A percentile compares a stretch with the other conserved stretches of the same genome.
These are phyloP conservation scores for Coemansia reversa DNA, from an alignment of 192 early-diverging fungal genomes.

Conservation along the genomic window DNA sequence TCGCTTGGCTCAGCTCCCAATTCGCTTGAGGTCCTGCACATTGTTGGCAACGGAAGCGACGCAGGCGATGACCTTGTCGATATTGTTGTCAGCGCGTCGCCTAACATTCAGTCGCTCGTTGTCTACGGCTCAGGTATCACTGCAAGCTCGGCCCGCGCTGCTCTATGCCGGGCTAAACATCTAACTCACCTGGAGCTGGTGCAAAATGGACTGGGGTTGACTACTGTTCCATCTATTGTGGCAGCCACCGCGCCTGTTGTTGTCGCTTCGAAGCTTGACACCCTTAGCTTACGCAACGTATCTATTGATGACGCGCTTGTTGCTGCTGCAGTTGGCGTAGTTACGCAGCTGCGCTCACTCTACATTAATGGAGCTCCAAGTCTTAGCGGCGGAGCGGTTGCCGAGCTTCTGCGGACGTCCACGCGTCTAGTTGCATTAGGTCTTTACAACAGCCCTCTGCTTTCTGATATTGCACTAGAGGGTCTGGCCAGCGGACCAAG, in stretches of 20 bases:
- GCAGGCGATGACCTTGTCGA: slow-evolving; percentile 27
- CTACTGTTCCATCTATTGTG: not conserved
- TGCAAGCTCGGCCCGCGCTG: slow-evolving; percentile 14
- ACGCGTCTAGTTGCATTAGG: slow-evolving; percentile 31
- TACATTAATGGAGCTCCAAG: slow-evolving; percentile 24
- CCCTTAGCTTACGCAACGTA: slow-evolving; percentile 34
- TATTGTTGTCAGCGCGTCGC: slow-evolving; percentile 15
- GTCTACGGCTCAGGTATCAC: slow-evolving; percentile 34
- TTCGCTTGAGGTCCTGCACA: slow-evolving; percentile 26
- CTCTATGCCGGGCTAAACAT: slow-evolving; percentile 5
- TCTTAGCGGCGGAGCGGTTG: slow-evolving; percentile 24
- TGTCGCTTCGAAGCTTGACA: slow-evolving; percentile 22
- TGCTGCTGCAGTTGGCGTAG: slow-evolving; percentile 12
- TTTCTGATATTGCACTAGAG: slow-evolving; percentile 22
- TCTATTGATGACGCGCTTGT: slow-evolving; percentile 25
- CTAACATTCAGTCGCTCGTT: slow-evolving; percentile 35
- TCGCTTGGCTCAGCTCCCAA: slow-evolving; percentile 11
- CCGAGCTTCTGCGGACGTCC: slow-evolving; percentile 15
- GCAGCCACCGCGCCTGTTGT: slow-evolving; percentile 1
- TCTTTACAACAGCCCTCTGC: slow-evolving; percentile 24
- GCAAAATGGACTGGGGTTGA: slow-evolving; percentile 22
- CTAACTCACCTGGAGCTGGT: slow-evolving; percentile 38
- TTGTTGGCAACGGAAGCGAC: slow-evolving; percentile 31
- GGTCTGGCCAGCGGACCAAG: slow-evolving; percentile 30
- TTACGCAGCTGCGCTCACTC: slow-evolving; percentile 32